phyloP scores from a whole-genome alignment of 2,329 filamentous ascomycete genomes.

The Aureobasidium sp. region DNA sequence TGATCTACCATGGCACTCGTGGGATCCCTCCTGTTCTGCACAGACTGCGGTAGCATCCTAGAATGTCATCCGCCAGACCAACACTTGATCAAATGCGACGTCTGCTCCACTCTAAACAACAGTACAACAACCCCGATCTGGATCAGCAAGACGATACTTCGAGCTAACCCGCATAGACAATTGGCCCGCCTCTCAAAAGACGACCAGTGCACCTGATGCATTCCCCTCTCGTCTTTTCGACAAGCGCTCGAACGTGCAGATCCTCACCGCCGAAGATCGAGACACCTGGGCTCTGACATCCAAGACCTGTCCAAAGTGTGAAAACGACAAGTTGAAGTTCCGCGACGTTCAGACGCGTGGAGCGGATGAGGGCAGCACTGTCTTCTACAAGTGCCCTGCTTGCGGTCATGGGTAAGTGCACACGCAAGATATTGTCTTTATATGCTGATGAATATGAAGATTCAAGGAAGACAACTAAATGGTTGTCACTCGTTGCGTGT shows the following conservation, averaged over 20 bases:
- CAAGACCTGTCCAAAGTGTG: constrained; percentile 72
- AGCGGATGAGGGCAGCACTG: constrained; percentile 89
- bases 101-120: constrained; percentile 78
- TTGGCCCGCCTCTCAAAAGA: constrained; percentile 60
- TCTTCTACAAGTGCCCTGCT: constrained; percentile 75
- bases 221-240: constrained; percentile 86
- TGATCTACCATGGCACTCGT: constrained; percentile 67
- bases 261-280: constrained; percentile 67
- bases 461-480: constrained; percentile 52
- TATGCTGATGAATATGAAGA: background rate
- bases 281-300: constrained; percentile 58
- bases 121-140: constrained; percentile 42
- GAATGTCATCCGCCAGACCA: constrained; percentile 70
- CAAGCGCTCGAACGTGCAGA: constrained; percentile 79
- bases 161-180: background rate
- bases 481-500: background rate
- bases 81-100: constrained; percentile 70
- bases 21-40: constrained; percentile 87
- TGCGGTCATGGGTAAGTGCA: constrained; percentile 66
- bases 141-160: too few relatives aligned
- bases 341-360: constrained; percentile 78
- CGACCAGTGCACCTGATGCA: constrained; percentile 75
- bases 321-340: constrained; percentile 72
- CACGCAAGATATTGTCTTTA: constrained; percentile 19
- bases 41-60: constrained; percentile 81